Conservation (phyloP, 352 stramenopile genomes). For the Globisporangium radiosum region DNA sequence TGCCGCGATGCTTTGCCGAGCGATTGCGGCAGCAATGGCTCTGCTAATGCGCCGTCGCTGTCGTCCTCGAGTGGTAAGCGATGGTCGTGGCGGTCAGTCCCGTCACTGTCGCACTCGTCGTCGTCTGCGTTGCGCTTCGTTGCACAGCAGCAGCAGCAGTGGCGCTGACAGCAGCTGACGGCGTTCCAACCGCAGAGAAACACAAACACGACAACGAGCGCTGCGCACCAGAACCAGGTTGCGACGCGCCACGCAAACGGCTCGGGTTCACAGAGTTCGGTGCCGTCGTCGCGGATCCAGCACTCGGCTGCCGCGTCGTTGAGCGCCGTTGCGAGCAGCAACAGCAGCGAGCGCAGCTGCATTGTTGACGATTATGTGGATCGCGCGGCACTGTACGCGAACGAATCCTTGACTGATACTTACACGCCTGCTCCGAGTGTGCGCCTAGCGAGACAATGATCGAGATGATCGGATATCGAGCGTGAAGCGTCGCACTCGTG, state of each 20-base stretch:
- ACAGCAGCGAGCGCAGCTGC: not conserved
- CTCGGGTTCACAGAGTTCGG: conserved; percentile 50
- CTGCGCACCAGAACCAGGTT: conserved; percentile 68
- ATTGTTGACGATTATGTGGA: not conserved
- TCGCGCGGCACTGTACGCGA: no score
- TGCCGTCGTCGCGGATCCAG: conserved; percentile 47
- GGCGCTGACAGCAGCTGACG: conserved; percentile 15
- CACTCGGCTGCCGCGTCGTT: conserved; percentile 29
- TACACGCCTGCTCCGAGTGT: not conserved
- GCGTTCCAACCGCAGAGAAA: conserved; percentile 29
- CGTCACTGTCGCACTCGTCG: no score
- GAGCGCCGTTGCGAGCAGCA: not conserved
- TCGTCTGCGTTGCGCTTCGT: conserved; percentile 4
- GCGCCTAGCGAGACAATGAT: not conserved
- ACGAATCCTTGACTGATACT: no score
- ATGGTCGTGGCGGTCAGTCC: not conserved
- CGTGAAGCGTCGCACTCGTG: not conserved
- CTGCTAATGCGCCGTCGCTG: conserved; percentile 1
- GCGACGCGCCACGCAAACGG: conserved; percentile 32
- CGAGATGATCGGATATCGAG: not conserved
- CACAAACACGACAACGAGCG: conserved; percentile 33
- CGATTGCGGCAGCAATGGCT: conserved; percentile 12
- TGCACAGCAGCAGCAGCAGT: conserved; percentile 1
- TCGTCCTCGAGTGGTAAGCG: not conserved
- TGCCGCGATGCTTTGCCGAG: conserved; percentile 2